These are phyloP conservation scores for Lyophyllum shimeji DNA, from an alignment of 768 basidiomycete species.

Conservation along the genomic window DNA sequence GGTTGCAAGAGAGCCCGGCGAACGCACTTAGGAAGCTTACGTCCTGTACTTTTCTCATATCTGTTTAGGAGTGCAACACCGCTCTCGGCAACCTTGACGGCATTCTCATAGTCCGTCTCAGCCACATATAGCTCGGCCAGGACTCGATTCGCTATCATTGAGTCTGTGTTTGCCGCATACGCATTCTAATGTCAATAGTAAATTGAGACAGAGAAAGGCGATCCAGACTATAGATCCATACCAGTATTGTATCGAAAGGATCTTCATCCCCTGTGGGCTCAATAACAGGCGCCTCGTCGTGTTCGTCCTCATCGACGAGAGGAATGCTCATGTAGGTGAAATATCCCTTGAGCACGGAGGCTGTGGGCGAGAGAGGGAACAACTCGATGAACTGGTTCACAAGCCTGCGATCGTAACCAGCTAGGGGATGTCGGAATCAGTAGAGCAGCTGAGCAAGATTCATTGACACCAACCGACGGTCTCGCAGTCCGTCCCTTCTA, in stretches of 20 bases:
- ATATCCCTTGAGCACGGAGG: conserved; percentile 64
- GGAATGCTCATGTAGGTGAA: conserved; percentile 58
- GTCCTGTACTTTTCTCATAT: conserved; percentile 58
- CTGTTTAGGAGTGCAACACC: conserved; percentile 58
- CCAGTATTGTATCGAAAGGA: conserved; percentile 60
- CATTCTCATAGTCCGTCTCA: conserved; percentile 74
- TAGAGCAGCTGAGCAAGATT: conserved; percentile 2
- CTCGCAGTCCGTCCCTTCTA: conserved; percentile 74
- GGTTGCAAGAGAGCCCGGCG: not conserved
- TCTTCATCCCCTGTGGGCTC: conserved; percentile 43
- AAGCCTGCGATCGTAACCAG: conserved; percentile 55
- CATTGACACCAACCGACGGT: conserved; percentile 52
- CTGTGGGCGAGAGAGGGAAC: conserved; percentile 61
- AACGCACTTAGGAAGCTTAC: conserved; percentile 47
- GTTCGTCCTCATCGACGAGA: conserved; percentile 42
- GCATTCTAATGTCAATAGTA: conserved; percentile 45
- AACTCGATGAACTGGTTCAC: conserved; percentile 61
- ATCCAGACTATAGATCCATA: conserved; percentile 32
- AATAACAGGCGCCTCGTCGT: conserved; percentile 28
- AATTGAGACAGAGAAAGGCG: conserved; percentile 1
- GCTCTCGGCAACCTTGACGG: conserved; percentile 68
- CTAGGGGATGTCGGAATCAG: conserved; percentile 32
- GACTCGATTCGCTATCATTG: conserved; percentile 67
- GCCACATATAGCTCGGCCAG: conserved; percentile 61
- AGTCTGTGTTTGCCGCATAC: conserved; percentile 48